Base-by-base conservation (phyloP, 2,329 filamentous ascomycete genomes). In the Aureobasidium uvarum region DNA sequence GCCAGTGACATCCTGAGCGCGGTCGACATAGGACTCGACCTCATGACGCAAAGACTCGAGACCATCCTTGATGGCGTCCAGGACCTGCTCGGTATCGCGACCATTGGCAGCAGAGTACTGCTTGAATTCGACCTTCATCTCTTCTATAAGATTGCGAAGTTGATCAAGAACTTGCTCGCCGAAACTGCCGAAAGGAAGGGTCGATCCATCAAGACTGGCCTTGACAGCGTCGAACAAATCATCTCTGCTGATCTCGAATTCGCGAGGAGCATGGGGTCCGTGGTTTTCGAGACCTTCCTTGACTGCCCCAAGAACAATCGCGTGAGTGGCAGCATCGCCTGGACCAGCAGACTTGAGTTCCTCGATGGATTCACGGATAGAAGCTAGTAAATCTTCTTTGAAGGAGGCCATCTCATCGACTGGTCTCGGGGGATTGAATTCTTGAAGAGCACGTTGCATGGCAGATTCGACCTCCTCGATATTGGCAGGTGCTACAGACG, bases 11-110 rank as follows among this genome's bases (percentile, higher is more conserved):
- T 89, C 89, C 18, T 86, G 83, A 8, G 87, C 85, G 54, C 86
- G 87, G 71, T 93, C 88, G 66, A 95, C 87, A 69, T 96, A 96
- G 50, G 81, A 81, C 73, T 96, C 91, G 64, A 98, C 90, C 66
- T 96, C 90, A 14, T 81, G 79, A 13, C 92, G 87, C 7, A 98
- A 84, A 69, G 86, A 88, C 70, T 96, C 92, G 16, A 96, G 83
- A 0, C 92, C 92, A 73, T 96, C 91, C 70, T 92, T 94, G 50
- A 96, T 88, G 0, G 92, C 90, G 74, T 95, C 91, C 5, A 97
- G 81, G 14, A 96, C 87, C 74, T 96, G 91, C 75, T 96, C 92
- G 0, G 92, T 94, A 73, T 95, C 91, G 66, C 87, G 85, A 46
- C 89, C 91, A 70, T 87, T 91, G 68, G 89, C 88, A 3, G 90